These are phyloP conservation scores for Pluteus cervinus DNA, from an alignment of 768 basidiomycete species.

Conservation along the genomic window DNA sequence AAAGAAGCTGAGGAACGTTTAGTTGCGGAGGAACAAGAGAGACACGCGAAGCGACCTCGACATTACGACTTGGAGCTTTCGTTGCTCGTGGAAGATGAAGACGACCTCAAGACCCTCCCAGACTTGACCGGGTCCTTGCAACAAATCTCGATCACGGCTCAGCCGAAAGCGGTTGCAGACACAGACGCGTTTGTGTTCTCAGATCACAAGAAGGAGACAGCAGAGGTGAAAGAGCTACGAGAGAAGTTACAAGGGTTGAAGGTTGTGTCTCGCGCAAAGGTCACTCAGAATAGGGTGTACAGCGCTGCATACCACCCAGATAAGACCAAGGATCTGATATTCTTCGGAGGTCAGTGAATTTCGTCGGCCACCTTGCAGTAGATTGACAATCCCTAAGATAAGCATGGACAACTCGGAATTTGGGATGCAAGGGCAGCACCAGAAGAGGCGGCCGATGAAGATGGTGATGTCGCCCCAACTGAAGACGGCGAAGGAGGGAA, in stretches of 20 bases:
- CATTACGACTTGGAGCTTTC: conserved; percentile 58
- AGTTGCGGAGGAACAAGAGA: conserved; percentile 55
- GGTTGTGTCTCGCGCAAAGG: conserved; percentile 75
- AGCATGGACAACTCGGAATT: conserved; percentile 76
- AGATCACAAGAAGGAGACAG: conserved; percentile 37
- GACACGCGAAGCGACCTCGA: conserved; percentile 63
- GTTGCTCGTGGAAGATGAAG: conserved; percentile 40
- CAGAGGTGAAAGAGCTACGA: conserved; percentile 47
- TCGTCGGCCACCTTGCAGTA: not conserved
- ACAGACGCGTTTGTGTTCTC: conserved; percentile 50
- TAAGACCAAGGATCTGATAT: conserved; percentile 73
- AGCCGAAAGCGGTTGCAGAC: conserved; percentile 34
- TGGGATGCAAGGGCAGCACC: conserved; percentile 77
- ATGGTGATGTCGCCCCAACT: conserved; percentile 37
- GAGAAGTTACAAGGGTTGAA: conserved; percentile 49
- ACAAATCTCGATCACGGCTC: conserved; percentile 24
- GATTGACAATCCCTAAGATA: conserved; percentile 43
- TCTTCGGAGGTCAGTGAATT: conserved; percentile 63
- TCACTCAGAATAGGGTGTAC: conserved; percentile 70
- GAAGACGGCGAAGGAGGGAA: conserved; percentile 57
- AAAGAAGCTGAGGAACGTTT: conserved; percentile 59
- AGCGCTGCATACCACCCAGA: conserved; percentile 81
- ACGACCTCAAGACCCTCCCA: conserved; percentile 35
- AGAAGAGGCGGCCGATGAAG: conserved; percentile 65
- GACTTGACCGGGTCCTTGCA: conserved; percentile 44